Base-by-base conservation (phyloP, 164 flowering plant genomes). In the Macadamia integrifolia region DNA sequence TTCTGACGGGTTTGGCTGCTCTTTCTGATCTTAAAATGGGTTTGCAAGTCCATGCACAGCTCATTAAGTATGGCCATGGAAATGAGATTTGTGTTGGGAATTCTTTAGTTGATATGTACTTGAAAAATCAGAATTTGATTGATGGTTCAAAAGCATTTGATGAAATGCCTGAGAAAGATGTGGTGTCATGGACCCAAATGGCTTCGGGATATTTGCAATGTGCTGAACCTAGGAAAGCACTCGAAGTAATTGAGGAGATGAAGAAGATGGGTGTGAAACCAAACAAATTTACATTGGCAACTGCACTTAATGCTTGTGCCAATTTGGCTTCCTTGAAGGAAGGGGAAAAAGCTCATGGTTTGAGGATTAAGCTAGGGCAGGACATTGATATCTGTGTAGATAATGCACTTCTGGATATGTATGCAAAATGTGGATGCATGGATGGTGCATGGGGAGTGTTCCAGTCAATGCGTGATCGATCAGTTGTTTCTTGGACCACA, bases 371-470 rank as follows among this genome's bases (percentile, higher is more conserved):
- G 71, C 80, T 88, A 42, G 92, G 88, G 31, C 58, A 42, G 28
- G 86, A 82, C 9, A 65, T 75, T 17, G 95, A 89, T 76, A 72
- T 79, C 6, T 85, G 90, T 18, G 93, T 84, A 1, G 90, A 89
- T 59, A 89, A 89, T 75, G 89, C 95, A 6, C 64, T 88, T 62
- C 77, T 91, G 6, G 95, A 91, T 73, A 88, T 88, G 97, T 91
- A 91, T 70, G 85, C 84, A 32, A 91, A 91, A 76, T 84, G 86
- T 78, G 97, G 97, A 65, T 79, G 65, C 71, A 80, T 87, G 85
- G 89, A 82, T 67, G 79, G 69, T 42, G 93, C 93, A 17, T 29
- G 72, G 64, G 31, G 44, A 55, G 85, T 86, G 23, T 91, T 91
- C 49, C 64, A 48, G 2, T 69, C 70, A 6, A 85, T 91, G 87